Percentiles rank a stretch among this genome's conserved stretches.
phyloP scores from a whole-genome alignment of 2,329 filamentous ascomycete genomes.

The Fusarium stilboides region DNA sequence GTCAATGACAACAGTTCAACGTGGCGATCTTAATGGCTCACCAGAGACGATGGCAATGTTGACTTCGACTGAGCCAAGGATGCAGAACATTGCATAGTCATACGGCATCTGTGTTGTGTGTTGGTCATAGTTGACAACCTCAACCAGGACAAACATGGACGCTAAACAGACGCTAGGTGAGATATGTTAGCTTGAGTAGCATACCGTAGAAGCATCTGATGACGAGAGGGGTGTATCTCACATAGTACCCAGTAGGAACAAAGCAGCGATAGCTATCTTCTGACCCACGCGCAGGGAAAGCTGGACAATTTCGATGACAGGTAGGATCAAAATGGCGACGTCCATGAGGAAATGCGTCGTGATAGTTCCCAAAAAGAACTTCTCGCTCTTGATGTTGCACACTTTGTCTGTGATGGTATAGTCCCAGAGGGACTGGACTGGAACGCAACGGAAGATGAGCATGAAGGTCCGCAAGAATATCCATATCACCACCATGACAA shows the following conservation, averaged over 20 bases:
- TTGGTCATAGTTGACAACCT: slow-evolving; percentile 15
- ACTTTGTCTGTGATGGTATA: slow-evolving; percentile 43
- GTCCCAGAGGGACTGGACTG: slow-evolving; percentile 55
- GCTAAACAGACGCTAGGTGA: slow-evolving; percentile 31
- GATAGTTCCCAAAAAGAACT: slow-evolving; percentile 54
- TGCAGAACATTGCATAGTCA: slow-evolving; percentile 39
- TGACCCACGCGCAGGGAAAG: not conserved
- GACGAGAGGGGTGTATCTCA: not conserved
- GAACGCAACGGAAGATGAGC: slow-evolving; percentile 54
- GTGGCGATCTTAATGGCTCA: not conserved
- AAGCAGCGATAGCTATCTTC: slow-evolving; percentile 15
- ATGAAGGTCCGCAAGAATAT: slow-evolving; percentile 52
- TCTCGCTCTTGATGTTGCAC: slow-evolving; percentile 51
- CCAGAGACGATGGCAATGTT: slow-evolving; percentile 45
- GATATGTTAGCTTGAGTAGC: not conserved
- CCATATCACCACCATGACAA: slow-evolving; percentile 46
- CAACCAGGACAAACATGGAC: slow-evolving; percentile 32
- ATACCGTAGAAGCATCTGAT: not conserved
- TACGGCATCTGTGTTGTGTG: slow-evolving; percentile 38
- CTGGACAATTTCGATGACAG: slow-evolving; percentile 38
- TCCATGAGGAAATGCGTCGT: slow-evolving; percentile 54
- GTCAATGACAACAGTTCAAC: accelerated
- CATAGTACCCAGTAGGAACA: slow-evolving; percentile 24
- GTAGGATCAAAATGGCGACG: slow-evolving; percentile 51
- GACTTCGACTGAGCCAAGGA: slow-evolving; percentile 37